Evolutionary conservation across 768 basidiomycete species (phyloP), one percentile per base, ranked within the genome.

Genomic region (Boletus rubroflammeus): DNA sequence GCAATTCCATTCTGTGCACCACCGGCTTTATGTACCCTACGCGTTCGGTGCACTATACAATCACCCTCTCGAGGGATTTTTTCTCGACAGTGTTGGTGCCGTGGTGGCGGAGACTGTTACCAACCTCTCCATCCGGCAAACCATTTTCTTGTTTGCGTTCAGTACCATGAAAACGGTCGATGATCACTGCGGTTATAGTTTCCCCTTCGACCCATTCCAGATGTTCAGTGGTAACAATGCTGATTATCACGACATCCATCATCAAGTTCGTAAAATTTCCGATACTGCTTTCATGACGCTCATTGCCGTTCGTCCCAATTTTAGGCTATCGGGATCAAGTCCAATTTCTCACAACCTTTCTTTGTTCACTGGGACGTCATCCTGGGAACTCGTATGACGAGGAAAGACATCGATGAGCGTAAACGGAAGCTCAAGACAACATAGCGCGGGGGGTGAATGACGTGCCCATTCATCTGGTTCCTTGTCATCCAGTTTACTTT

Each of bases 201-300:
- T 98, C 13, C 93, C 94, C 42, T 96, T 87, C 73, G 97, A 99
- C 64, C 97, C 95, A 0, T 72, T 94, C 26, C 96, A 98, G 70
- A 64, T 90, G 64, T 58, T 98, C 51, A 90, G 85, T 47, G 73
- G 78, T 4, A 99, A 99, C 68, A 97, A 93, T 68, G 89, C 94
- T 1, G 92, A 96, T 71, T 99, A 96, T 71, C 96, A 98, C 69
- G 96, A 98, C 70, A 97, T 98, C 56, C 96, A 98, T 66, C 96
- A 98, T 70, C 93, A 95, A 78, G 90, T 88, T 53, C 63, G 72
- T 73, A 14, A 26, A 3, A 1, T 21, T 35, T 10, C 47, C 25
- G 3, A 32, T 3, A 11, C 53, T 17, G 14, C 6, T 21, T 50
- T 19, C 10, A 8, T 26, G n/a, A 36, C 17, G 29, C 49, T 60